These are phyloP conservation scores for Neurospora cerealis DNA, from an alignment of 495 filamentous ascomycete species.

Conservation along the genomic window DNA sequence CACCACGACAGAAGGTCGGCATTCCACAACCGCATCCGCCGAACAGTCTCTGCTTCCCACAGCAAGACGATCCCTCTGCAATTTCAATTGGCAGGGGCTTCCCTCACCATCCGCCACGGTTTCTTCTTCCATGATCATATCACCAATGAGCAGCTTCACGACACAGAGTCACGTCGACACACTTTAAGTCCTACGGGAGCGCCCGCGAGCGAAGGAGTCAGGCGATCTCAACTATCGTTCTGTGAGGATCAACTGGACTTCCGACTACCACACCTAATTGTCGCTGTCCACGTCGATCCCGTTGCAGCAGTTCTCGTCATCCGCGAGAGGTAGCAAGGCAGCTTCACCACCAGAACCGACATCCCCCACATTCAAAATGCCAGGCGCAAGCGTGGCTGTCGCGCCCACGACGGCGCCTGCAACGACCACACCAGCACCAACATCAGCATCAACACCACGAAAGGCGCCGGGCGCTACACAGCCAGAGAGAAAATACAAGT, in stretches of 20 bases:
- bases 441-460: conserved; percentile 51
- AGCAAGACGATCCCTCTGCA: conserved; percentile 15
- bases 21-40: not conserved
- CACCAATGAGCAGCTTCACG: conserved; percentile 48
- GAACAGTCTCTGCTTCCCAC: conserved; percentile 16
- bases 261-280: conserved; percentile 20
- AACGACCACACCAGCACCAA: conserved; percentile 28
- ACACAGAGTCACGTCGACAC: conserved; percentile 42
- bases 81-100: conserved; percentile 16
- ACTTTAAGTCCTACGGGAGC: conserved; percentile 52
- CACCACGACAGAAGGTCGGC: not conserved
- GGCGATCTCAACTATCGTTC: conserved; percentile 44
- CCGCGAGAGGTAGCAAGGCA: not conserved
- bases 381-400: conserved; percentile 55
- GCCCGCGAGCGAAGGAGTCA: conserved; percentile 38
- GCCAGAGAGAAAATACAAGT: conserved; percentile 96
- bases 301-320: conserved; percentile 16
- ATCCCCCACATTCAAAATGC: conserved; percentile 39
- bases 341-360: conserved; percentile 23
- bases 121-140: conserved; percentile 42
- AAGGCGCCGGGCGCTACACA: conserved; percentile 47
- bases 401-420: conserved; percentile 21
- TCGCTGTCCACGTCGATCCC: conserved; percentile 24
- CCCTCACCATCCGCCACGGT: conserved; percentile 11
- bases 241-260: conserved; percentile 29